These are phyloP conservation scores for Ensete glaucum DNA, from an alignment of 176 grass and related monocot genomes.

Conservation along the genomic window DNA sequence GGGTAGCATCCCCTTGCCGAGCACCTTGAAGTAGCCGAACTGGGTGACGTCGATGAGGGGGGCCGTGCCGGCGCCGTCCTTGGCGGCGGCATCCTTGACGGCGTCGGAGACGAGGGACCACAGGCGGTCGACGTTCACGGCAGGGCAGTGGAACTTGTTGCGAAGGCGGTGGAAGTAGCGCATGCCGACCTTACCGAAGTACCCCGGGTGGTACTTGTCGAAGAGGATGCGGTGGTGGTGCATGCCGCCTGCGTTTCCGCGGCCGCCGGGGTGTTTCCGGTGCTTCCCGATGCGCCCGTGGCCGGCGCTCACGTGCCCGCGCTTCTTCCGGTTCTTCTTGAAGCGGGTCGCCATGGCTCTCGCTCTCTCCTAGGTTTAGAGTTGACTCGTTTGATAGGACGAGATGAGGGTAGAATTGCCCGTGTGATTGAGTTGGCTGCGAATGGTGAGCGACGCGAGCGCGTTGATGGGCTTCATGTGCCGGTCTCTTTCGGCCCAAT, in stretches of 20 bases:
- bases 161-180: conserved; percentile 22
- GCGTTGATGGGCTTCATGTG: no score
- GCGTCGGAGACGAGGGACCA: conserved; percentile 12
- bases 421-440: background rate
- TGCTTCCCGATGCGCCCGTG: conserved; percentile 15
- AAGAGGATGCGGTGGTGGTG: conserved; percentile 23
- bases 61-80: background rate
- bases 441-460: background rate
- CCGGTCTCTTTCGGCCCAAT: no score
- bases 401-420: background rate
- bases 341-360: conserved; percentile 10
- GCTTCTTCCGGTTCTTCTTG: conserved; percentile 14
- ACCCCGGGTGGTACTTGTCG: conserved; percentile 17
- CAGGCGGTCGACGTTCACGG: conserved; percentile 6
- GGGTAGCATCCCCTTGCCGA: conserved; percentile 8
- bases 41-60: conserved; percentile 10
- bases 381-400: background rate
- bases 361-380: background rate
- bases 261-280: conserved; percentile 9
- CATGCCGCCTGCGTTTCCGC: conserved; percentile 17
- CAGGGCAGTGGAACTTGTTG: conserved; percentile 18
- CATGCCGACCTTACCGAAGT: conserved; percentile 18
- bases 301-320: conserved; percentile 16
- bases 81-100: background rate
- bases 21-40: conserved; percentile 20